Percentiles rank a stretch among this genome's conserved stretches.
Evolutionary conservation across 768 basidiomycete genomes (phyloP).

Genomic region (Naganishia kalamii): DNA sequence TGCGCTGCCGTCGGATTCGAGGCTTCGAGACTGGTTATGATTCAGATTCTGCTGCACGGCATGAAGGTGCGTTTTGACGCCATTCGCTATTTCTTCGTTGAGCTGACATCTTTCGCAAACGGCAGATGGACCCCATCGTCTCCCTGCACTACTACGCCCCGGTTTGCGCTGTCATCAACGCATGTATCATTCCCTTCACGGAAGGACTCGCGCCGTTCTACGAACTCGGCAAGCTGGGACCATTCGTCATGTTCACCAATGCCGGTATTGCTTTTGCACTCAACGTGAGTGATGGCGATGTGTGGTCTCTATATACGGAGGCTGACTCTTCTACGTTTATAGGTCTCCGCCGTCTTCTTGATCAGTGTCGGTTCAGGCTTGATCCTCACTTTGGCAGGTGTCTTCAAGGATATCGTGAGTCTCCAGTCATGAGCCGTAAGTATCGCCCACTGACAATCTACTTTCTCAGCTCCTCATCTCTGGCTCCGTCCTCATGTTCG

Average conservation of each 20-base stretch:
- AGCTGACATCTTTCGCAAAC: not conserved
- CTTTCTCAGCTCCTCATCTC: slow-evolving; percentile 63
- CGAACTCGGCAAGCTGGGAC: slow-evolving; percentile 60
- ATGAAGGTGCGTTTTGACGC: slow-evolving; percentile 53
- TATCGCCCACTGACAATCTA: not conserved
- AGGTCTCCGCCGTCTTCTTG: slow-evolving; percentile 85
- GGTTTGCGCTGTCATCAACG: slow-evolving; percentile 84
- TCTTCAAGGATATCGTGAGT: slow-evolving; percentile 64
- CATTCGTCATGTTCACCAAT: slow-evolving; percentile 70
- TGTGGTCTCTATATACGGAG: too few relatives aligned
- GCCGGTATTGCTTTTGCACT: slow-evolving; percentile 80
- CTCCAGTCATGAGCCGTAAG: not conserved
- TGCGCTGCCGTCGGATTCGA: slow-evolving; percentile 88
- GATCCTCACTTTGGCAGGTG: slow-evolving; percentile 87
- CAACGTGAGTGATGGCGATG: slow-evolving; percentile 54
- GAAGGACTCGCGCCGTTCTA: slow-evolving; percentile 88
- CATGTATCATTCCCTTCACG: slow-evolving; percentile 77
- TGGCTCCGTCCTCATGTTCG: slow-evolving; percentile 81
- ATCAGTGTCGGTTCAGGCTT: slow-evolving; percentile 72
- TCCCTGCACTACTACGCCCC: slow-evolving; percentile 64
- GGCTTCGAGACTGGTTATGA: slow-evolving; percentile 82
- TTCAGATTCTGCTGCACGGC: slow-evolving; percentile 88
- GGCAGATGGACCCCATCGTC: slow-evolving; percentile 85
- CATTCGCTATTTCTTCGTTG: not conserved
- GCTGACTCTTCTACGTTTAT: not conserved